Evolutionary conservation across 352 stramenopile genomes (phyloP).

Genomic region (Pythium grandisporangium): DNA sequence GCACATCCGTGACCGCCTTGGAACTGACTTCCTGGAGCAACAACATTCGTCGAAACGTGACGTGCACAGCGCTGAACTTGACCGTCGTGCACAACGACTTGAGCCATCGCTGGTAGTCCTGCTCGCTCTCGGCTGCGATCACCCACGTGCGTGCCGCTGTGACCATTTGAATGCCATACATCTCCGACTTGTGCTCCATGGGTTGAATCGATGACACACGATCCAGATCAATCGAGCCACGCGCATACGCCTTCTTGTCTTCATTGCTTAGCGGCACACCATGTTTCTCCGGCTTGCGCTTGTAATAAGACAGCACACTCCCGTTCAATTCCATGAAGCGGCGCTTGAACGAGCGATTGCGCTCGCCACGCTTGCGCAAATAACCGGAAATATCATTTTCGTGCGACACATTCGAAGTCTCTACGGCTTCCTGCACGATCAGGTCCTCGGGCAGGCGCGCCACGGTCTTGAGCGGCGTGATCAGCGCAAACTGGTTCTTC

Average conservation of each 20-base stretch:
- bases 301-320: slow-evolving; percentile 70
- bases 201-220: slow-evolving; percentile 73
- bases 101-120: slow-evolving; percentile 73
- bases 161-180: slow-evolving; percentile 72
- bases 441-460: slow-evolving; percentile 58
- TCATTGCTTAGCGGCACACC: slow-evolving; percentile 54
- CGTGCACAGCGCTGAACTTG: slow-evolving; percentile 72
- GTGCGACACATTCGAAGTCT: slow-evolving; percentile 20
- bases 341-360: slow-evolving; percentile 74
- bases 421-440: slow-evolving; percentile 49
- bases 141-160: slow-evolving; percentile 72
- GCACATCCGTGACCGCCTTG: slow-evolving; percentile 76
- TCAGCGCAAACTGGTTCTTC: slow-evolving; percentile 67
- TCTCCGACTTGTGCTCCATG: slow-evolving; percentile 48
- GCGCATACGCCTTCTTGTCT: slow-evolving; percentile 68
- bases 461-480: slow-evolving; percentile 78
- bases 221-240: slow-evolving; percentile 72
- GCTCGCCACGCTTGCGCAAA: slow-evolving; percentile 77
- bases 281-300: slow-evolving; percentile 79
- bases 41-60: slow-evolving; percentile 78
- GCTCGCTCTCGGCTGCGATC: slow-evolving; percentile 59
- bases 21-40: slow-evolving; percentile 79
- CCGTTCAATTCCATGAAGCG: slow-evolving; percentile 82
- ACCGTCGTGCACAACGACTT: slow-evolving; percentile 72
- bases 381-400: slow-evolving; percentile 58